Conservation (phyloP, 31 red algal genomes). For the Endocladia muricata region DNA sequence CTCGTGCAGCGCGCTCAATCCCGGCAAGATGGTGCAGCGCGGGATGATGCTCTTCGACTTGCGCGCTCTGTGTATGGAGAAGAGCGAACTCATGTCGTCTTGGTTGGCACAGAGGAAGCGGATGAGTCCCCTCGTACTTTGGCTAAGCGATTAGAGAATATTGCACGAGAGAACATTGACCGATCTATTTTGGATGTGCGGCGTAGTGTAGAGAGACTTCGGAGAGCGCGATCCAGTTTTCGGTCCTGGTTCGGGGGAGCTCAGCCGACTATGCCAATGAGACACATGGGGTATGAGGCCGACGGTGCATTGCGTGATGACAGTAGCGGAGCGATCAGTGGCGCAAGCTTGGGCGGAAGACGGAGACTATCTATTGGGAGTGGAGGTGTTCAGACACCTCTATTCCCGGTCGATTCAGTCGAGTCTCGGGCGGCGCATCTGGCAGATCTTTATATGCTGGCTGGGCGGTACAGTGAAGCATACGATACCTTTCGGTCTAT, state of each 20-base stretch:
- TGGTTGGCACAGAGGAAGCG: background rate
- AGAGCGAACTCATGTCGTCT: constrained; percentile 9
- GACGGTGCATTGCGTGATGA: background rate
- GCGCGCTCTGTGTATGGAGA: background rate
- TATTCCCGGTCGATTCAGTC: constrained; percentile 12
- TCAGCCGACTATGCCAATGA: background rate
- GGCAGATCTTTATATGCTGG: constrained; percentile 42
- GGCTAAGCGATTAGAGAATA: background rate
- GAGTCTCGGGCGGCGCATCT: constrained; percentile 22
- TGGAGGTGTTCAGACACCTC: constrained; percentile 7
- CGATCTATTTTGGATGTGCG: background rate
- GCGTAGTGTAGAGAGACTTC: constrained; percentile 6
- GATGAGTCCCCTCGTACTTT: background rate
- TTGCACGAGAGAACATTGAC: background rate
- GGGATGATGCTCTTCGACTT: background rate
- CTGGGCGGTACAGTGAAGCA: constrained; percentile 45
- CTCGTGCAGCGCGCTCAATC: constrained; percentile 19
- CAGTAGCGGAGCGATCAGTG: background rate
- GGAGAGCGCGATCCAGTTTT: constrained; percentile 32
- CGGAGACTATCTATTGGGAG: constrained; percentile 1
- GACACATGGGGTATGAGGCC: background rate
- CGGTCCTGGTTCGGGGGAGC: constrained; percentile 40
- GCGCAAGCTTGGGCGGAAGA: background rate
- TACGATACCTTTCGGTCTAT: constrained; percentile 34
- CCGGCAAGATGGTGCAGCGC: constrained; percentile 29